Percentiles rank a stretch among this genome's conserved stretches.
Conservation (phyloP, 2,329 filamentous ascomycete species). For the Pestalotiopsis sp. region DNA sequence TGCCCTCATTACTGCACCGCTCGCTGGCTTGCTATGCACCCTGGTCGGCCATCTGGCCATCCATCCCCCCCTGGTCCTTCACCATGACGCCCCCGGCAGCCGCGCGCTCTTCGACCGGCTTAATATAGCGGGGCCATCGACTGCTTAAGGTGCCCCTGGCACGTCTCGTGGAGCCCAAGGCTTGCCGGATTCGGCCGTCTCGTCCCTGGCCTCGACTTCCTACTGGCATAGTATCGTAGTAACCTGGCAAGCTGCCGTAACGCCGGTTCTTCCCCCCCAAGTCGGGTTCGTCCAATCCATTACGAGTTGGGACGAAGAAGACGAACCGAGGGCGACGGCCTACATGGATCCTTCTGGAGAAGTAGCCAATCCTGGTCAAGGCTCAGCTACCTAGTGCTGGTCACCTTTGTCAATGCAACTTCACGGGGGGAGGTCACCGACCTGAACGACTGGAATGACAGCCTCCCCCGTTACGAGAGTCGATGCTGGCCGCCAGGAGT, state of each 20-base stretch:
- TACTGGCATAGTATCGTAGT: background rate
- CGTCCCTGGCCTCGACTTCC: background rate
- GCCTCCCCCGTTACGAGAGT: slow-evolving; percentile 19
- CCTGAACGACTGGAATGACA: slow-evolving; percentile 16
- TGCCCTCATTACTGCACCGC: background rate
- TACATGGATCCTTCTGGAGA: slow-evolving; percentile 22
- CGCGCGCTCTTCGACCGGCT: slow-evolving; percentile 27
- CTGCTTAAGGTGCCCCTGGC: slow-evolving; percentile 5
- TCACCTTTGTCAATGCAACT: slow-evolving; percentile 13
- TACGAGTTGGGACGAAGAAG: slow-evolving; percentile 20
- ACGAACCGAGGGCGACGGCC: slow-evolving; percentile 2
- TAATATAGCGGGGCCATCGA: slow-evolving; percentile 14
- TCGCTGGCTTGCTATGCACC: background rate
- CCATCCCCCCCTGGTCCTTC: slow-evolving; percentile 3
- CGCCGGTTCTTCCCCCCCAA: background rate
- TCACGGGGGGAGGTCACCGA: background rate
- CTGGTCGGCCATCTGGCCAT: background rate
- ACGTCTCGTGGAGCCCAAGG: slow-evolving; percentile 17
- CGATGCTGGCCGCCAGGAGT: slow-evolving; percentile 11
- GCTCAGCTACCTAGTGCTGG: slow-evolving; percentile 18
- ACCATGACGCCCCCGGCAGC: slow-evolving; percentile 23
- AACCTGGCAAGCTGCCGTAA: slow-evolving; percentile 2
- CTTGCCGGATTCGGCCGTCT: slow-evolving; percentile 11
- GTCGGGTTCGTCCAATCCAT: slow-evolving; percentile 4
- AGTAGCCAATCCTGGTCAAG: slow-evolving; percentile 22